A percentile compares a stretch with the other conserved stretches of the same genome.
phyloP scores from a whole-genome alignment of 192 early-diverging fungal species.

The Chytriomyces confervae region DNA sequence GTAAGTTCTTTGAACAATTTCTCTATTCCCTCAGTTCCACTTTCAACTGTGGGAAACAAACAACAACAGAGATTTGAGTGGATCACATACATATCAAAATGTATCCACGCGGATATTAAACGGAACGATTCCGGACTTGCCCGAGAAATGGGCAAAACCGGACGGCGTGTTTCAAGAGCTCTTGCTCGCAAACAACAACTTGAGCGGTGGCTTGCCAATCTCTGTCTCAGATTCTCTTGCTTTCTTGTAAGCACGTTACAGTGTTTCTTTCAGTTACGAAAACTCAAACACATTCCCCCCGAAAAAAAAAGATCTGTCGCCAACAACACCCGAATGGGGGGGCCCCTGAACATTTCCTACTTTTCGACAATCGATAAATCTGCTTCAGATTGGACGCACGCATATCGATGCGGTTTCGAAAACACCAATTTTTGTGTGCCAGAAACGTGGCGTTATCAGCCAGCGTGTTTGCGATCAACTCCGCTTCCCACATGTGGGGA shows the following conservation, averaged over 20 bases:
- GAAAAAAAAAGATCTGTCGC: slow-evolving; percentile 6
- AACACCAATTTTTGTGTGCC: slow-evolving; percentile 18
- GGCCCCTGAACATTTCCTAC: slow-evolving; percentile 7
- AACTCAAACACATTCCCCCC: neutral
- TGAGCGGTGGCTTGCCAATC: slow-evolving; percentile 11
- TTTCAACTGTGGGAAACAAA: neutral
- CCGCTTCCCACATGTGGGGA: slow-evolving; percentile 6
- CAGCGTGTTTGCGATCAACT: slow-evolving; percentile 3
- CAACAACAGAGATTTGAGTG: neutral
- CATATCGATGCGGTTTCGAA: slow-evolving; percentile 12
- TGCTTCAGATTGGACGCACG: slow-evolving; percentile 8
- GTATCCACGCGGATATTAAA: neutral
- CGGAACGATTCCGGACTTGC: slow-evolving; percentile 27
- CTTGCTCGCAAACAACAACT: slow-evolving; percentile 30
- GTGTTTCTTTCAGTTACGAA: neutral
- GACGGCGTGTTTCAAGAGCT: neutral
- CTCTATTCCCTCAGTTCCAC: too few relatives aligned
- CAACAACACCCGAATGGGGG: slow-evolving; percentile 17
- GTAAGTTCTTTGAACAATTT: neutral
- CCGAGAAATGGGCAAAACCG: neutral
- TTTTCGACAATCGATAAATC: neutral
- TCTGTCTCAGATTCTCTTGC: slow-evolving; percentile 11
- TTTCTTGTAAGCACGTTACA: neutral
- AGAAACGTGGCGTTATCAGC: slow-evolving; percentile 5
- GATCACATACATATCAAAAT: neutral